Evolutionary conservation across 306 rosid genomes (phyloP), one percentile per base, ranked within the genome.

Genomic region (Dicorynia guianensis): DNA sequence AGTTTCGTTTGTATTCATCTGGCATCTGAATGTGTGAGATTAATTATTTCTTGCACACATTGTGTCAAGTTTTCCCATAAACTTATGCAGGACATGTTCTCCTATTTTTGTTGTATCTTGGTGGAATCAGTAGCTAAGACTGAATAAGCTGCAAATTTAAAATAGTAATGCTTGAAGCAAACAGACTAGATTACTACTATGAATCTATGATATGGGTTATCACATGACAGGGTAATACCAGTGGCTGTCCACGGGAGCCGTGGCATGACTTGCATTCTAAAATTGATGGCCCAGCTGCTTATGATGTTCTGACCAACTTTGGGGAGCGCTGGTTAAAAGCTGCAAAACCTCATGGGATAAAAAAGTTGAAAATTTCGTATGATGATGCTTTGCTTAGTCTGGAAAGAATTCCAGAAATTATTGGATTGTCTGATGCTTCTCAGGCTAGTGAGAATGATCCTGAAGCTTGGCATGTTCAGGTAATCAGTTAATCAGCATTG

Each of bases 191-290:
- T 59, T 56, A 64, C 68, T 86, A 58, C 39, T 68, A n/a, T n/a
- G n/a, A n/a, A n/a, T n/a, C n/a, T n/a, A 74, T 69, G 18, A 25
- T 64, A 55, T 61, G 63, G 76, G n/a, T 77, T 63, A 43, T 80
- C 54, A 63, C 54, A 47, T 72, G 43, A 70, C 88, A 95, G 99
- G 97, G 97, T 79, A 90, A 64, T 58, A 67, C 70, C 15, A 82
- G 75, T 76, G 97, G 93, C 59, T 89, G 97, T 90, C 99, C 97
- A 67, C 82, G 99, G 80, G 97, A 95, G 77, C 99, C 99, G 10
- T 95, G 99, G 99, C 99, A 95, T 69, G 99, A 95, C 84, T 74
- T 95, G 87, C 99, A 95, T 83, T 90, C 97, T 64, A 92, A 80
- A 84, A 81, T 95, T 79, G 99, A 95, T 48, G 92, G 99, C 76